A percentile compares a stretch with the other conserved stretches of the same genome.
Evolutionary conservation across 1,284 basidiomycete genomes (phyloP).

Genomic region (Kwoniella shivajii): DNA sequence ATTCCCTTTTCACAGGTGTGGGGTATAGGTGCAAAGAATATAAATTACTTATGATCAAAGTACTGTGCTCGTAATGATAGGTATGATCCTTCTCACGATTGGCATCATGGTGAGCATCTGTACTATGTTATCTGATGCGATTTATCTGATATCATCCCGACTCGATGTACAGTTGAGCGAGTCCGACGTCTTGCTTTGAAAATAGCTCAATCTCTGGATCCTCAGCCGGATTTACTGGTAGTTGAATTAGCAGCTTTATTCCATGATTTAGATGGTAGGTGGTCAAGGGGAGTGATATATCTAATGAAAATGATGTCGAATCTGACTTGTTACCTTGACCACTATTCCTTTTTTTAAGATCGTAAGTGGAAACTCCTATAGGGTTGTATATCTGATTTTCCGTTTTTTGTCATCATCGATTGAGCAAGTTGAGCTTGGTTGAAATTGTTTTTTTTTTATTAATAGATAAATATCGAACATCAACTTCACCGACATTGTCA

Average conservation of each 20-base stretch:
- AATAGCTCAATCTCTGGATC: constrained; percentile 62
- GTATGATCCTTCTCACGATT: constrained; percentile 90
- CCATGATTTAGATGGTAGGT: constrained; percentile 68
- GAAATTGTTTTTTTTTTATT: background rate
- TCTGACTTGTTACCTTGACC: background rate
- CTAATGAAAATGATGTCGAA: background rate
- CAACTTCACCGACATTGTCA: constrained; percentile 24
- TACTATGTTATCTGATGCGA: background rate
- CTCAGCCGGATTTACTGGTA: constrained; percentile 64
- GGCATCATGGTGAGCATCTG: constrained; percentile 69
- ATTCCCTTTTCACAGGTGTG: background rate
- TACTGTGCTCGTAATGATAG: constrained; percentile 8
- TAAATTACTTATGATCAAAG: background rate
- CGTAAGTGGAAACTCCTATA: background rate
- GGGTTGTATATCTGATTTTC: background rate
- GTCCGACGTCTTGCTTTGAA: constrained; percentile 74
- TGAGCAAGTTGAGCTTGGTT: background rate
- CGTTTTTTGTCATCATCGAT: background rate
- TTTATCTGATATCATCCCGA: background rate
- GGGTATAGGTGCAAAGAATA: no score
- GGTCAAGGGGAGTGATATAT: background rate
- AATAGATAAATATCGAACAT: constrained; percentile 44
- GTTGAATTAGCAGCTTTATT: constrained; percentile 82
- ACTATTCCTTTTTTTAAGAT: background rate
- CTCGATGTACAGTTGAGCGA: constrained; percentile 66